Base-by-base conservation (phyloP, 768 basidiomycete genomes). In the Boletus subcaerulescens region DNA sequence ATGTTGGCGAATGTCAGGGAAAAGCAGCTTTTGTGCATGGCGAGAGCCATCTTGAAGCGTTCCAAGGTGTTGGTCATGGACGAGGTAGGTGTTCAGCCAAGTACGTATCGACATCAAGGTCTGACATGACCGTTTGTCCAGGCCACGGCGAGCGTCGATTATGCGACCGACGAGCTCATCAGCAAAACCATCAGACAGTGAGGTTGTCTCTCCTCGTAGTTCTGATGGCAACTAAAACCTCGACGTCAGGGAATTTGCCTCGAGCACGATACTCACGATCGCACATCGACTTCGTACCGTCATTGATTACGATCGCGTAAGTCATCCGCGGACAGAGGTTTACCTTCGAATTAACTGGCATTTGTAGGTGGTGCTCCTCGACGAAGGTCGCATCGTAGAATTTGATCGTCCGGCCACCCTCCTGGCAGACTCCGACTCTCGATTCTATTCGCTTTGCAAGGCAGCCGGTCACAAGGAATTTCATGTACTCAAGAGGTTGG, bases 11-110 rank as follows among this genome's bases (percentile, higher is more conserved):
- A 50, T 52, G 11, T 12, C 42, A 85, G 86, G 32, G 87, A 92
- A 72, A 91, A 90, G 63, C 91, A 93, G 68, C 70, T 93, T n/a
- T 75, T 93, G 9, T 91, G 91, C 66, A 91, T 93, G 90, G 91
- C 91, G 6, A 79, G 91, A 50, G 90, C 91, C 3, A 91, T 93
- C 56, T 68, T 93, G 24, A 88, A 88, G 67, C 78, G 87, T 9
- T 85, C 88, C 39, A 90, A 81, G 61, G 76, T 93, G 14, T 70
- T 93, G 26, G 80, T 93, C 57, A 92, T 93, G 91, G 91, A 92
- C 62, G 91, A 93, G 71, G 87, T 84, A 60, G 29, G 78, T 67
- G 22, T 11, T 26, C 12, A 11, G 11, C 42, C 26, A 17, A 3
- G 29, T 31, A n/a, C 46, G 4, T 22, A 18, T 31, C 52, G 17